phyloP scores from a whole-genome alignment of 75 land plant genomes.

The Azolla pinnata region DNA sequence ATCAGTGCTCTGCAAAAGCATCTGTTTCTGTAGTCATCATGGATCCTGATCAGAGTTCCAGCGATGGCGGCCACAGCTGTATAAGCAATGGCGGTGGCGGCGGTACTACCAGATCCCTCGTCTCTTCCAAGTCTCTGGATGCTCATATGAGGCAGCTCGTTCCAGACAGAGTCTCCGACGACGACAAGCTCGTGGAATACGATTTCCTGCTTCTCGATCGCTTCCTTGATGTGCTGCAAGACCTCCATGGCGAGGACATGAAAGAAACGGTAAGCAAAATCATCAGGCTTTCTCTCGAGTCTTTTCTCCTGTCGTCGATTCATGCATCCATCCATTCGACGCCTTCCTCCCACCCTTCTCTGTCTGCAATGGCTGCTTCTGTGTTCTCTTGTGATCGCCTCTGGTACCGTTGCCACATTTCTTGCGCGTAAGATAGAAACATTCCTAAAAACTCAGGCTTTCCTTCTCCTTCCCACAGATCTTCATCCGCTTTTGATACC shows the following conservation, averaged over 20 bases:
- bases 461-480: no score
- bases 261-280: slow-evolving; percentile 44
- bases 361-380: not conserved
- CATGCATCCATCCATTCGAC: not conserved
- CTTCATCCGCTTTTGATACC: no score
- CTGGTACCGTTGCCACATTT: not conserved
- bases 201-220: slow-evolving; percentile 77
- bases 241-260: slow-evolving; percentile 72
- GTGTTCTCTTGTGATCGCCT: not conserved
- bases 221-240: slow-evolving; percentile 72
- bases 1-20: no score
- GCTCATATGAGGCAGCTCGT: not conserved
- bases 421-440: not conserved
- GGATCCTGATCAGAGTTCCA: no score
- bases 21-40: no score
- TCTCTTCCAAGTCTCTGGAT: no score
- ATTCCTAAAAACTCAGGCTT: no score
- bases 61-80: no score
- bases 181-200: slow-evolving; percentile 77
- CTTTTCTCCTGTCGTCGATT: no score
- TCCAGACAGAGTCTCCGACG: slow-evolving; percentile 15
- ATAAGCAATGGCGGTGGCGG: no score
- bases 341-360: not conserved
- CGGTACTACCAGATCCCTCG: no score
- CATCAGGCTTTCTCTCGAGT: no score